Conservation (phyloP, 2,329 filamentous ascomycete genomes). For the Paracorniculantispora psalliotae region DNA sequence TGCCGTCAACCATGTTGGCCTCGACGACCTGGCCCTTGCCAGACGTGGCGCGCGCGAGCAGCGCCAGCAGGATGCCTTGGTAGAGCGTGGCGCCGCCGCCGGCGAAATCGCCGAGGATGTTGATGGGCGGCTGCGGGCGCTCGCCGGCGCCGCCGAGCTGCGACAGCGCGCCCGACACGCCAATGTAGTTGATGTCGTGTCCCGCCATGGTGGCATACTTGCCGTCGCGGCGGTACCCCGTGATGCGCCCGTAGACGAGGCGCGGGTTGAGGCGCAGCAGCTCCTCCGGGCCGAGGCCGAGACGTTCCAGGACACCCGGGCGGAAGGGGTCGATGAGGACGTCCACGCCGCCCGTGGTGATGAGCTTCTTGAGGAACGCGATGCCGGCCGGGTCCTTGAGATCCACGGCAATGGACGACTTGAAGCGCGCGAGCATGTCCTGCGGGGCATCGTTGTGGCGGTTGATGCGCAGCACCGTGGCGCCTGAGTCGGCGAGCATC, state of each 20-base stretch:
- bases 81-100: slow-evolving; percentile 81
- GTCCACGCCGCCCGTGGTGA: slow-evolving; percentile 65
- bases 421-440: slow-evolving; percentile 76
- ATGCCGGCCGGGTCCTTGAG: slow-evolving; percentile 64
- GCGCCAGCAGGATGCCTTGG: slow-evolving; percentile 74
- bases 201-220: slow-evolving; percentile 84
- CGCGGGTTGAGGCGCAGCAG: slow-evolving; percentile 65
- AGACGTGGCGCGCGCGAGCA: slow-evolving; percentile 58
- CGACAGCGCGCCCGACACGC: slow-evolving; percentile 73
- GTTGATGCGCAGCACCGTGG: slow-evolving; percentile 82
- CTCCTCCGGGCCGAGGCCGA: slow-evolving; percentile 68
- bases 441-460: slow-evolving; percentile 44
- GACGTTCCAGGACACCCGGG: slow-evolving; percentile 81
- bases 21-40: slow-evolving; percentile 85
- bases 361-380: slow-evolving; percentile 61
- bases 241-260: slow-evolving; percentile 79
- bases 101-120: slow-evolving; percentile 86
- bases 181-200: slow-evolving; percentile 95
- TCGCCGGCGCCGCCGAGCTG: slow-evolving; percentile 67
- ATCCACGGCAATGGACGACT: slow-evolving; percentile 74
- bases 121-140: slow-evolving; percentile 73
- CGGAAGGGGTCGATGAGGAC: slow-evolving; percentile 91
- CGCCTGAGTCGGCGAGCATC: slow-evolving; percentile 84
- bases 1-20: slow-evolving; percentile 94
- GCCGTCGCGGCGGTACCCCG: slow-evolving; percentile 83